Base-by-base conservation (phyloP, 1,284 basidiomycete species). In the Tetrapyrgos nigripes region DNA sequence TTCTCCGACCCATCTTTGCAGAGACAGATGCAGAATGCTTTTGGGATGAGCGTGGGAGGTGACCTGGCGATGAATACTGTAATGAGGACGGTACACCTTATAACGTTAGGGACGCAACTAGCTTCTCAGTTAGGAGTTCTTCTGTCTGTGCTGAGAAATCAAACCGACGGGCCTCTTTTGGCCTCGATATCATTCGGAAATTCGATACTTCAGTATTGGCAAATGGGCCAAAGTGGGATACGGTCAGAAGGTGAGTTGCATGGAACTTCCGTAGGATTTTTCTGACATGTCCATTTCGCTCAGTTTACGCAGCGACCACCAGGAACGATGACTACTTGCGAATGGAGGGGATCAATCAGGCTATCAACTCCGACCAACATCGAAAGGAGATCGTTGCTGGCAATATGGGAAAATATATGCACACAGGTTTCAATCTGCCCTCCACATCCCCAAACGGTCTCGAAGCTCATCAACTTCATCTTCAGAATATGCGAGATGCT, bases 301-400 rank as follows among this genome's bases (percentile, higher is more conserved):
- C n/a, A n/a, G 87, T 88, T 3, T 92, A 88, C 88, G 88, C 87
- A 26, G 91, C 90, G 5, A 92, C 89, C 2, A 89, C 87, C 10
- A 85, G 76, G 54, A 78, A 91, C 67, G 61, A 79, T 4, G 82
- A 89, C 60, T 92, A 83, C 60, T 72, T 91, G 45, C 79, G 79
- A 29, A 82, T 86, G 70, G 81, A 89, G 67, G 90, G 90, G 13
- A 70, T 91, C 62, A 87, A 89, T 60, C 76, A 77, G 54, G 69
- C 86, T 26, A 81, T 88, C 3, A 78, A 75, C 60, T 73, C 83
- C 45, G 69, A 78, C 31, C 60, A 68, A 21, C 87, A 93, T 66
- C 81, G 90, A 19, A 87, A 92, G 65, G 91, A 93, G 68, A 76
- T 93, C 40, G 86, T 92, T 10, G 88, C 91, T 0, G 84, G 87